These are phyloP conservation scores for Lactarius vividus DNA, from an alignment of 768 basidiomycete species.

Conservation along the genomic window DNA sequence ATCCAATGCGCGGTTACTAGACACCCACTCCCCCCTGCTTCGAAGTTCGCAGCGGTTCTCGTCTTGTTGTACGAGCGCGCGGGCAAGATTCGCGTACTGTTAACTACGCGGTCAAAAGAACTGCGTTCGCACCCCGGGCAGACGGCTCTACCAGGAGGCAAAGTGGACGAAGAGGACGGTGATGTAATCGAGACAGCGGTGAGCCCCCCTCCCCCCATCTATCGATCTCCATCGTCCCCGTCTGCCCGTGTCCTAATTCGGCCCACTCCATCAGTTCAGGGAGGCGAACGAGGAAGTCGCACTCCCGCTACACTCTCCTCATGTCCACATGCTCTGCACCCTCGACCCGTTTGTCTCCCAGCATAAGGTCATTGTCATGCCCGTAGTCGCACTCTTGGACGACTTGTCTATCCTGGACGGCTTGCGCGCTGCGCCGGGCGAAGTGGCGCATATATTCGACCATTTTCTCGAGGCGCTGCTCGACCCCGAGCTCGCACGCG, in stretches of 20 bases:
- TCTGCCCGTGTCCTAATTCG: not conserved
- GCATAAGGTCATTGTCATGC: slow-evolving; percentile 70
- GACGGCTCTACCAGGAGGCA: slow-evolving; percentile 82
- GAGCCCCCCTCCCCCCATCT: slow-evolving; percentile 33
- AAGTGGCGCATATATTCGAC: slow-evolving; percentile 79
- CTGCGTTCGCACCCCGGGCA: slow-evolving; percentile 76
- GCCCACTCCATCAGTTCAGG: slow-evolving; percentile 50
- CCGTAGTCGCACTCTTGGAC: slow-evolving; percentile 70
- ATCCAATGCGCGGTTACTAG: not conserved
- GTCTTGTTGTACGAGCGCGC: slow-evolving; percentile 74
- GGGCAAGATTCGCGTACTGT: slow-evolving; percentile 65
- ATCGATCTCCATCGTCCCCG: not conserved
- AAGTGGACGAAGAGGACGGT: slow-evolving; percentile 62
- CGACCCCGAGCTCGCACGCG: slow-evolving; percentile 51
- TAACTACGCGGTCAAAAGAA: slow-evolving; percentile 81
- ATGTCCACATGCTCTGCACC: slow-evolving; percentile 57
- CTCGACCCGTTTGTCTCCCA: slow-evolving; percentile 68
- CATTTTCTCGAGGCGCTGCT: slow-evolving; percentile 74
- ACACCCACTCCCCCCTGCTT: slow-evolving; percentile 31
- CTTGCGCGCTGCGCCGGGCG: slow-evolving; percentile 56
- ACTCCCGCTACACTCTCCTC: slow-evolving; percentile 54
- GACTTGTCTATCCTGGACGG: slow-evolving; percentile 48
- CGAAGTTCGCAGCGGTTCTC: slow-evolving; percentile 70
- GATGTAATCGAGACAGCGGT: slow-evolving; percentile 74
- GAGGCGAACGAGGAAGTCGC: slow-evolving; percentile 87